These are phyloP conservation scores for Pythium biforme DNA, from an alignment of 352 stramenopile genomes.

Conservation along the genomic window DNA sequence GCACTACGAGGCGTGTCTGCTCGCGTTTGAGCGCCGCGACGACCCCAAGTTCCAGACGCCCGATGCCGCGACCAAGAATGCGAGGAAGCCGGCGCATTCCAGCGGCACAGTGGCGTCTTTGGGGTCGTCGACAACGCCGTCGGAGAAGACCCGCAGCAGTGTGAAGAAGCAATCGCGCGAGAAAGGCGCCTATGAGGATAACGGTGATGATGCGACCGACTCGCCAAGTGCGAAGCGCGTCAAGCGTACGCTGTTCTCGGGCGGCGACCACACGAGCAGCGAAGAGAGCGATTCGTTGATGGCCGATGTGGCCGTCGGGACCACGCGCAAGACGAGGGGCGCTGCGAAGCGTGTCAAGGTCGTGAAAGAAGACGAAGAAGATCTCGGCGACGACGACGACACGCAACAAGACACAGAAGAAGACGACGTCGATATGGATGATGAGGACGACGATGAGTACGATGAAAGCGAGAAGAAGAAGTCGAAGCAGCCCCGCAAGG, in stretches of 20 bases:
- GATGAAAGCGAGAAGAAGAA: conserved; percentile 16
- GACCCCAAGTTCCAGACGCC: conserved; percentile 29
- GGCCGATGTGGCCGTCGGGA: neutral
- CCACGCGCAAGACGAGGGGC: conserved; percentile 2
- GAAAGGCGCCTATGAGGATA: neutral
- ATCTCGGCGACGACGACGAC: neutral
- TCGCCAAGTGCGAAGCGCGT: conserved; percentile 38
- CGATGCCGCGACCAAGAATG: conserved; percentile 26
- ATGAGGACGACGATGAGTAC: conserved; percentile 19
- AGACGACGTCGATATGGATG: conserved; percentile 12
- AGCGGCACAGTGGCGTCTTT: neutral
- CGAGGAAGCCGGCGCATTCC: conserved; percentile 5
- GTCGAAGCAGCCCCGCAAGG: conserved; percentile 8
- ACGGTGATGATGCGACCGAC: conserved; percentile 5
- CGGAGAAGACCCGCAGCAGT: conserved; percentile 49
- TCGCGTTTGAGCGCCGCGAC: conserved; percentile 57
- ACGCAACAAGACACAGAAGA: neutral
- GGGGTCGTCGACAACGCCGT: conserved; percentile 38
- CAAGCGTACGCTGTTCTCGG: conserved; percentile 68
- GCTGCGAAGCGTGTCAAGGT: neutral
- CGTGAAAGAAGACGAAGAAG: conserved; percentile 16
- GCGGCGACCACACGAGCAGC: conserved; percentile 49
- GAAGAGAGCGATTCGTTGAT: conserved; percentile 49
- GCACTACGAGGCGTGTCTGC: conserved; percentile 52
- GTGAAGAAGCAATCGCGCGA: conserved; percentile 36